A percentile compares a stretch with the other conserved stretches of the same genome.
Conservation (phyloP, 1,139 yeast genomes). For the Sugiyamaella novakii region DNA sequence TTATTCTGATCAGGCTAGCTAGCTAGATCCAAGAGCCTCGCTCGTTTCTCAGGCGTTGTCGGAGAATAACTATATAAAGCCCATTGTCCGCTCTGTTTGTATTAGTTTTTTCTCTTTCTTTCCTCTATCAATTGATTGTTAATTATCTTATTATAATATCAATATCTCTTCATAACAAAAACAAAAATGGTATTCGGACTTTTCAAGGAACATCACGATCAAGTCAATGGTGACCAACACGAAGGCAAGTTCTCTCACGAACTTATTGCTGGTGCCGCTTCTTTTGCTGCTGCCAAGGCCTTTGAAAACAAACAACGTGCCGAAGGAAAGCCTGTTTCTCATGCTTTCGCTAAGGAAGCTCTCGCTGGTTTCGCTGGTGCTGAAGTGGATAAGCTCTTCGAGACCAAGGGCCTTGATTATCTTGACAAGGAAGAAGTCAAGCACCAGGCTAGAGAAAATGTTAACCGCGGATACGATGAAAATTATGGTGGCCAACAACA, state of each 20-base stretch:
- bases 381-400: slow-evolving; percentile 42
- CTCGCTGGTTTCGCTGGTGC: slow-evolving; percentile 42
- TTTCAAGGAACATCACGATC: slow-evolving; percentile 30
- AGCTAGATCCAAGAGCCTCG: neutral
- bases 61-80: slow-evolving; percentile 8
- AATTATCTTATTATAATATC: no score
- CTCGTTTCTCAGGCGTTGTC: no score
- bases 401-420: slow-evolving; percentile 41
- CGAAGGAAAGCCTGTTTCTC: slow-evolving; percentile 40
- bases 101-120: neutral
- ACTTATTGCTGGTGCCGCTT: slow-evolving; percentile 41
- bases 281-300: slow-evolving; percentile 39
- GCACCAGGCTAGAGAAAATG: slow-evolving; percentile 34
- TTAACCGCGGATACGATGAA: slow-evolving; percentile 35
- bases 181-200: slow-evolving; percentile 34
- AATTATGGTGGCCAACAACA: slow-evolving; percentile 37
- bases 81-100: neutral
- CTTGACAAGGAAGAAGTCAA: slow-evolving; percentile 35
- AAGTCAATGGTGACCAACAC: slow-evolving; percentile 34
- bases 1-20: no score
- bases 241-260: slow-evolving; percentile 39
- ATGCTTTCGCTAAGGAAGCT: slow-evolving; percentile 38
- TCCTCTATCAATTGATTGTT: no score
- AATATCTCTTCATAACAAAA: no score
- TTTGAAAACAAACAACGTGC: slow-evolving; percentile 39